phyloP scores from a whole-genome alignment of 208 protist species.

The Porcisia hertigi region DNA sequence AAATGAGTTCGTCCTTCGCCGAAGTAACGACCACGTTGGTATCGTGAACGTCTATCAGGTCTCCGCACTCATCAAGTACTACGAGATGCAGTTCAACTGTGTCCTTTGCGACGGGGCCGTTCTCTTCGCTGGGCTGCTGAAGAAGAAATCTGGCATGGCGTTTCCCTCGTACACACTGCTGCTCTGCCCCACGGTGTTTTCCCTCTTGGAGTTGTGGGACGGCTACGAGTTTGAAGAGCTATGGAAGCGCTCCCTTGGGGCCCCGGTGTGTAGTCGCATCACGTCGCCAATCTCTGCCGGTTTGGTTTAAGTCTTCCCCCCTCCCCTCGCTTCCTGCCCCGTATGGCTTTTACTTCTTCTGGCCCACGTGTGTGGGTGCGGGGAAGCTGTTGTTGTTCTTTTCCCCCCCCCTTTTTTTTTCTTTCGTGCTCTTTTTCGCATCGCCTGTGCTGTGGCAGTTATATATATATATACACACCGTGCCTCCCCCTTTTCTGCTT shows the following conservation, averaged over 20 bases:
- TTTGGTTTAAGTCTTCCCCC: slow-evolving; percentile 8
- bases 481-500: not conserved
- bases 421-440: not conserved
- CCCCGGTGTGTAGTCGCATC: slow-evolving; percentile 2
- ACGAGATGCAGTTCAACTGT: slow-evolving; percentile 74
- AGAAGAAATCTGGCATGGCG: slow-evolving; percentile 44
- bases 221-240: slow-evolving; percentile 67
- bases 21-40: slow-evolving; percentile 32
- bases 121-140: slow-evolving; percentile 48
- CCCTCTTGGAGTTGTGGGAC: slow-evolving; percentile 78
- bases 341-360: not conserved
- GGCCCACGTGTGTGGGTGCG: slow-evolving; percentile 2
- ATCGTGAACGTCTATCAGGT: slow-evolving; percentile 73
- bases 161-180: slow-evolving; percentile 75
- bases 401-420: not conserved
- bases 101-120: slow-evolving; percentile 60
- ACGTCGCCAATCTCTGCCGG: slow-evolving; percentile 17
- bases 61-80: slow-evolving; percentile 62
- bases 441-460: not conserved
- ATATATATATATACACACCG: not conserved
- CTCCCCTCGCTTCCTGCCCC: not conserved
- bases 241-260: slow-evolving; percentile 28
- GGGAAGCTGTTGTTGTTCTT: not conserved
- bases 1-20: slow-evolving; percentile 36
- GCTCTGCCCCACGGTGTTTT: slow-evolving; percentile 75